Evolutionary conservation across 2,329 filamentous ascomycete species (phyloP).

Genomic region (Talaromyces verruculosus): DNA sequence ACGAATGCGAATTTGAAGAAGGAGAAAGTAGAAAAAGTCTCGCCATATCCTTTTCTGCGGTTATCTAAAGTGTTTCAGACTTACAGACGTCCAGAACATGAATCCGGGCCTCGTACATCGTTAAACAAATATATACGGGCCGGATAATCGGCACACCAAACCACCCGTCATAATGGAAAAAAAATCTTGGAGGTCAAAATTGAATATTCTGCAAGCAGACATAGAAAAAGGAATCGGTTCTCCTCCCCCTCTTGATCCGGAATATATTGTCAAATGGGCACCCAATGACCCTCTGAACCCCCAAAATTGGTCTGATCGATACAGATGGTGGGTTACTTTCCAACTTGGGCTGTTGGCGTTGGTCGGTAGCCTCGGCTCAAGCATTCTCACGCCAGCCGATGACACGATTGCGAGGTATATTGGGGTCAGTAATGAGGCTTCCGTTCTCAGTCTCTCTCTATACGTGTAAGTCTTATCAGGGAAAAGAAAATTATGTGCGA

Average conservation of each 20-base stretch:
- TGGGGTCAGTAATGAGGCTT: constrained; percentile 23
- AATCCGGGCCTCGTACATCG: not conserved
- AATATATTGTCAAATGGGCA: constrained; percentile 19
- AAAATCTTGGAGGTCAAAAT: constrained; percentile 6
- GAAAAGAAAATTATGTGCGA: not conserved
- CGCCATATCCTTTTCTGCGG: not conserved
- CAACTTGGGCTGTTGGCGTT: constrained; percentile 53
- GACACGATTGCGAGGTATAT: constrained; percentile 45
- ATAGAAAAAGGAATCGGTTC: constrained; percentile 11
- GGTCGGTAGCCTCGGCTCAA: constrained; percentile 51
- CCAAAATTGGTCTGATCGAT: constrained; percentile 45
- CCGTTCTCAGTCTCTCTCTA: constrained; percentile 18
- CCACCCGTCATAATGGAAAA: not conserved
- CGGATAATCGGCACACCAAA: constrained; percentile 6
- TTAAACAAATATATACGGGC: not conserved
- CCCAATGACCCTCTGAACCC: constrained; percentile 47
- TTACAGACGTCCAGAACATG: not conserved
- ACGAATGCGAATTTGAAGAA: not conserved
- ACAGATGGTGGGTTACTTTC: constrained; percentile 52
- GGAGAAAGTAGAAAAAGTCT: not conserved
- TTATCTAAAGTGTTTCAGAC: not conserved
- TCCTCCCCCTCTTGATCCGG: constrained; percentile 3
- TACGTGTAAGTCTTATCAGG: constrained; percentile 10
- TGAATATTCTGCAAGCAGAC: not conserved
- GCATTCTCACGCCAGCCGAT: constrained; percentile 53